Evolutionary conservation across 352 stramenopile genomes (phyloP), one percentile per base, ranked within the genome.

Genomic region (Phytophthora megakarya): DNA sequence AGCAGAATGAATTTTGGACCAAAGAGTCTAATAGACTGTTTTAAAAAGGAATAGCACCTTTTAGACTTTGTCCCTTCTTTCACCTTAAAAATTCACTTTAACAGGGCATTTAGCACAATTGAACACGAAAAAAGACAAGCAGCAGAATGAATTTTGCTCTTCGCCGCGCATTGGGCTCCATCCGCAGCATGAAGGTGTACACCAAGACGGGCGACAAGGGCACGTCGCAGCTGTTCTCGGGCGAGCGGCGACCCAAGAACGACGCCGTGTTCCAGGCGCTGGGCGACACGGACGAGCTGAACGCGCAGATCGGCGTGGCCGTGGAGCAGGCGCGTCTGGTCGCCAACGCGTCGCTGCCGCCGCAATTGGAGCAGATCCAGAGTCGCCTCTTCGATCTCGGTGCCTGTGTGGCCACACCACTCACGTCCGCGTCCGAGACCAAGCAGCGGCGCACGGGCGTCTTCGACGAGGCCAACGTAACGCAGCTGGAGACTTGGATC

Each of bases 141-240:
- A n/a, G n/a, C n/a, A n/a, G n/a, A n/a, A n/a, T n/a, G n/a, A n/a
- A n/a, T n/a, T n/a, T n/a, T n/a, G n/a, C n/a, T n/a, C n/a, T n/a
- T n/a, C n/a, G n/a, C n/a, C n/a, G n/a, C n/a, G n/a, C n/a, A n/a
- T 19, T 58, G 28, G 18, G 37, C 11, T 48, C 48, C 25, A 30
- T 37, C 32, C 58, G 73, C 25, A 48, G 70, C 53, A 92, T 95
- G 81, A 96, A 96, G 69, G 87, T 97, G 47, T 98, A 98, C 80
- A 98, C 92, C 33, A 93, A 93, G 54, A 97, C 90, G 0, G 92
- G 92, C 38, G 92, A 98, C 73, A 98, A 97, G 63, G 92, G 90
- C 48, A 95, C 88, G 55, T 97, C 90, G 43, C 88, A 92, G 68
- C 82, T 97, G 49, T 97, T 96, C 72, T 97, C 92, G 53, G 90